Evolutionary conservation across 2,329 filamentous ascomycete species (phyloP).

Genomic region (Penicillium griseofulvum): DNA sequence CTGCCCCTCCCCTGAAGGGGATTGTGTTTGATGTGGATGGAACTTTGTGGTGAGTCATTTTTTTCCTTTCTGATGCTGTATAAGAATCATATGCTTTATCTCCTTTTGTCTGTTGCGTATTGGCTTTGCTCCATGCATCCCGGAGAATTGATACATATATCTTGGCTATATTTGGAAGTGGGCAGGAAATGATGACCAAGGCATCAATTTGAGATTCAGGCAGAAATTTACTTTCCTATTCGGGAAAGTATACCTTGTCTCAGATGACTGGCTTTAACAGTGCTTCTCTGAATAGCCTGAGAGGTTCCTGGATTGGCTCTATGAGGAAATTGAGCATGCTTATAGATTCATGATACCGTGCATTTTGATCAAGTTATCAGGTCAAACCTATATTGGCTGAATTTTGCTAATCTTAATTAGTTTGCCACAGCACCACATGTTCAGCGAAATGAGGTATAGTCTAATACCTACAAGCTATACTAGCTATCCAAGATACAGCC

Average conservation of each 20-base stretch:
- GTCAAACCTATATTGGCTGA: neutral
- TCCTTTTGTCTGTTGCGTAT: neutral
- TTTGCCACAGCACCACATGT: conserved; percentile 94
- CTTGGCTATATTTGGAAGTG: neutral
- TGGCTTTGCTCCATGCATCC: neutral
- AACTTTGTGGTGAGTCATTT: conserved; percentile 71
- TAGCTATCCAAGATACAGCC: neutral
- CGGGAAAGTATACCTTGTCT: neutral
- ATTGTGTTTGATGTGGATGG: conserved; percentile 92
- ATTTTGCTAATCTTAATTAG: conserved; percentile 46
- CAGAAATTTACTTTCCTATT: neutral
- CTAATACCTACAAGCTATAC: neutral
- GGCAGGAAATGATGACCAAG: neutral
- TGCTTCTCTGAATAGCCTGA: no score
- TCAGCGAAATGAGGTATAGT: conserved; percentile 71
- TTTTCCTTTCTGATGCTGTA: neutral
- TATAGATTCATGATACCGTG: neutral
- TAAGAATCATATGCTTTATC: neutral
- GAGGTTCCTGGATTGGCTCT: neutral
- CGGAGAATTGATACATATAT: neutral
- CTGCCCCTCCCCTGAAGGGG: conserved; percentile 51
- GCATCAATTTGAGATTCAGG: neutral
- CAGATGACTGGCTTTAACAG: neutral
- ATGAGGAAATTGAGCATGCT: neutral
- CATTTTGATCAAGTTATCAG: neutral